Evolutionary conservation across 2,329 filamentous ascomycete species (phyloP), one percentile per base, ranked within the genome.

Genomic region (Cordyceps militaris): DNA sequence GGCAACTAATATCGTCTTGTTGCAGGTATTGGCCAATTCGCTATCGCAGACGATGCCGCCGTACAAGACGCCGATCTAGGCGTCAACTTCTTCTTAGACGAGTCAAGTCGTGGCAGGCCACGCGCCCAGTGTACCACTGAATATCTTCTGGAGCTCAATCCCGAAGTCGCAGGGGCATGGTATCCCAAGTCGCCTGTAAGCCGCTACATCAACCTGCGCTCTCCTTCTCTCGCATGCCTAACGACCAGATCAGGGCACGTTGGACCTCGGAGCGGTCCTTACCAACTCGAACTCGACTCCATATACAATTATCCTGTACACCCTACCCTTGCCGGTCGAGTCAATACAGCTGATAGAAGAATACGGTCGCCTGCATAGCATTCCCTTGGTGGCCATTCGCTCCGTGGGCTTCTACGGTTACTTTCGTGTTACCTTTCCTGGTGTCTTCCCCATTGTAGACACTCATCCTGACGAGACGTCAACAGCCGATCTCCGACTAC

Each of bases 61-160:
- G 92, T 99, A n/a, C 78, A 77, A 1, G 87, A 96, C 64, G 79
- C 85, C 43, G 94, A 99, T 66, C 77, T 99, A 42, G 94, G 95
- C 4, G 87, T 97, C 61, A 99, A 99, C 74, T 99, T 99, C 79
- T 99, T 99, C 67, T 78, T 99, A 0, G 90, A 96, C 61, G 85
- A 94, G 65, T 76, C 79, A 50, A 87, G 85, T 62, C 70, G 96
- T 38, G 92, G 91, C 55, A 86, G 85, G 66, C 85, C 85, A 26
- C 85, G 94, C 63, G 90, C 93, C 1, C 82, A 91, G 69, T 86
- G 88, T 68, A 89, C 88, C 56, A 86, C 87, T 59, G 85, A 86
- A 61, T 78, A 93, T 56, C 78, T 99, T 44, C 79, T 85, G 61
- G 95, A 99, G 71, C 78, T 99, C 60, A 99, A 99, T 67, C 91